These are phyloP conservation scores for Triticum monococcum DNA, from an alignment of 176 grass and related monocot species.

Conservation along the genomic window DNA sequence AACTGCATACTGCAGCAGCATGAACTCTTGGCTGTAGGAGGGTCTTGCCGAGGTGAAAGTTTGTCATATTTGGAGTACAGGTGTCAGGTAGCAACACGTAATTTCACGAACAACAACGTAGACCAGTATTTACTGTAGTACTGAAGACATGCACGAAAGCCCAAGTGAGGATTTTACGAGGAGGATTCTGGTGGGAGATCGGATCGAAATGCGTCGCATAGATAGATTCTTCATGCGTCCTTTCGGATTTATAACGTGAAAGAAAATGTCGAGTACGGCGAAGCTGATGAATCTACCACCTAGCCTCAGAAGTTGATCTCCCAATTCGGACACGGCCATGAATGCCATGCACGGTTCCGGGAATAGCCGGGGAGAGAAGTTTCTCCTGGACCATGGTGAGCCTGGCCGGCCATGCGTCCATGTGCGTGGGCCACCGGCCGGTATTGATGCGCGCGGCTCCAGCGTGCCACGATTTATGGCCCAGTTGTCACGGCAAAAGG, in stretches of 20 bases:
- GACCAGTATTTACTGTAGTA: not conserved
- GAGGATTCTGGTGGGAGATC: not conserved
- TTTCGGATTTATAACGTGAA: not conserved
- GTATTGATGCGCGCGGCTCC: not conserved
- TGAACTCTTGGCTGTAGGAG: too few species aligned
- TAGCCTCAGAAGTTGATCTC: not conserved
- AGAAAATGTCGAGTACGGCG: not conserved
- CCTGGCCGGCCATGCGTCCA: not conserved
- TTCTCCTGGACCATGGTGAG: slow-evolving; percentile 1
- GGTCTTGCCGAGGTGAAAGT: not conserved
- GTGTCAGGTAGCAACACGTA: too few species aligned
- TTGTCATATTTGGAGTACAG: not conserved
- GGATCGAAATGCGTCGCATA: not conserved
- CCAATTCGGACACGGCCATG: not conserved
- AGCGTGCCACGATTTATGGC: not conserved
- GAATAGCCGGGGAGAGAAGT: not conserved
- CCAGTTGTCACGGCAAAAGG: slow-evolving; percentile 18
- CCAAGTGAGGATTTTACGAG: not conserved
- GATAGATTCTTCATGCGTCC: not conserved
- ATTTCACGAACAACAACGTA: not conserved
- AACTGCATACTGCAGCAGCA: not conserved
- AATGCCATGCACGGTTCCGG: not conserved
- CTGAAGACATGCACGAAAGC: too few species aligned
- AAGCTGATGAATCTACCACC: slow-evolving; percentile 7
- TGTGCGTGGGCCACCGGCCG: slow-evolving; percentile 20